A percentile compares a stretch with the other conserved stretches of the same genome.
phyloP scores from a whole-genome alignment of 352 stramenopile genomes.

The Phytophthora nicotianae region DNA sequence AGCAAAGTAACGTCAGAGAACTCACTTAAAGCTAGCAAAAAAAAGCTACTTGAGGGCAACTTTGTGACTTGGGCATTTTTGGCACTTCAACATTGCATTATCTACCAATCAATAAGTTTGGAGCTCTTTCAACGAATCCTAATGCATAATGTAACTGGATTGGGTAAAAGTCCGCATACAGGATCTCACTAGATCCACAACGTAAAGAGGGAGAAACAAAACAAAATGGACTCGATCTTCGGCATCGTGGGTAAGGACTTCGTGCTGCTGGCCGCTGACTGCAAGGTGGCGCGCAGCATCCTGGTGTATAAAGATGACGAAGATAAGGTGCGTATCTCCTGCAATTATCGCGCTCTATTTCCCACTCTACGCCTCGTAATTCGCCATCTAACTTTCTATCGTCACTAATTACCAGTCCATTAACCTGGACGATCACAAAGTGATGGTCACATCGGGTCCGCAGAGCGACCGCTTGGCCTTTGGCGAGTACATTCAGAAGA shows the following conservation, averaged over 20 bases:
- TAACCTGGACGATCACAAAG: constrained; percentile 81
- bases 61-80: too few relatives aligned
- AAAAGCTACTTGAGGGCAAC: too few relatives aligned
- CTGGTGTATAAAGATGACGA: constrained; percentile 94
- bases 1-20: too few relatives aligned
- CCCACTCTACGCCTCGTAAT: constrained; percentile 1
- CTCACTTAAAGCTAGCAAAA: too few relatives aligned
- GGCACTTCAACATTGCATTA: too few relatives aligned
- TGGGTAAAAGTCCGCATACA: constrained; percentile 9
- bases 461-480: constrained; percentile 86
- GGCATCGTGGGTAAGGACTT: constrained; percentile 92
- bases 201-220: constrained; percentile 32
- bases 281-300: constrained; percentile 91
- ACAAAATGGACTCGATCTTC: constrained; percentile 88
- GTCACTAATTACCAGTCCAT: constrained; percentile 49
- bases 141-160: constrained; percentile 1
- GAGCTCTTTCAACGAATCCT: too few relatives aligned
- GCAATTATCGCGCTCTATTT: neutral
- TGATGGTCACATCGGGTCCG: constrained; percentile 76
- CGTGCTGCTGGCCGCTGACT: constrained; percentile 90
- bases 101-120: too few relatives aligned
- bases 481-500: constrained; percentile 90
- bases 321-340: constrained; percentile 79
- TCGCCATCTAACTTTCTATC: constrained; percentile 10
- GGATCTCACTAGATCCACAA: constrained; percentile 36